A percentile compares a stretch with the other conserved stretches of the same genome.
phyloP scores from a whole-genome alignment of 2,329 filamentous ascomycete species.

The Cladosporium sp. region DNA sequence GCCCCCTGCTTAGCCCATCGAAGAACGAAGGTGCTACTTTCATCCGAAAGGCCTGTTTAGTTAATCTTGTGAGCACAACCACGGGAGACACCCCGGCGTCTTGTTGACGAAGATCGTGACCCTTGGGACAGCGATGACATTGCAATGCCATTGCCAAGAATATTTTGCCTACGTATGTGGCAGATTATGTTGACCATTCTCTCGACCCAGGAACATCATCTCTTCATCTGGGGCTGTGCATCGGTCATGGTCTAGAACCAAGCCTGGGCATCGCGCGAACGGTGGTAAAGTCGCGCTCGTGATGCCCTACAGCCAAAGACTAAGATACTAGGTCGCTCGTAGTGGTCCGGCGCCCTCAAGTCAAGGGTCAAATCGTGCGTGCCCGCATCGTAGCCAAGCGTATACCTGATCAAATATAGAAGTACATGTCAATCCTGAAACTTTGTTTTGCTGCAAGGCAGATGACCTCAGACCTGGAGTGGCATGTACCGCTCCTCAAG shows the following conservation, averaged over 20 bases:
- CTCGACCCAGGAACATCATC: background rate
- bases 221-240: background rate
- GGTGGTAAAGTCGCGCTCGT: background rate
- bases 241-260: background rate
- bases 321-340: background rate
- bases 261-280: background rate
- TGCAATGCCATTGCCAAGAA: background rate
- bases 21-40: too few species aligned
- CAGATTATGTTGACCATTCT: background rate
- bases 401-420: background rate
- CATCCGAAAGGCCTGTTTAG: too few species aligned
- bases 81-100: too few species aligned
- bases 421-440: background rate
- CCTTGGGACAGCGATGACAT: too few species aligned
- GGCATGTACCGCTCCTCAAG: background rate
- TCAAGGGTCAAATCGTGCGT: background rate
- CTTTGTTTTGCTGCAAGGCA: background rate
- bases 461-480: background rate
- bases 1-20: too few species aligned
- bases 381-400: background rate
- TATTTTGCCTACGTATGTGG: background rate
- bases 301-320: background rate
- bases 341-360: background rate
- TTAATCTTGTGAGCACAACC: too few species aligned
- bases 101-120: too few species aligned